A percentile compares a stretch with the other conserved stretches of the same genome.
These are phyloP conservation scores for Cucurbita moschata DNA, from an alignment of 306 rosid genomes.

Conservation along the genomic window DNA sequence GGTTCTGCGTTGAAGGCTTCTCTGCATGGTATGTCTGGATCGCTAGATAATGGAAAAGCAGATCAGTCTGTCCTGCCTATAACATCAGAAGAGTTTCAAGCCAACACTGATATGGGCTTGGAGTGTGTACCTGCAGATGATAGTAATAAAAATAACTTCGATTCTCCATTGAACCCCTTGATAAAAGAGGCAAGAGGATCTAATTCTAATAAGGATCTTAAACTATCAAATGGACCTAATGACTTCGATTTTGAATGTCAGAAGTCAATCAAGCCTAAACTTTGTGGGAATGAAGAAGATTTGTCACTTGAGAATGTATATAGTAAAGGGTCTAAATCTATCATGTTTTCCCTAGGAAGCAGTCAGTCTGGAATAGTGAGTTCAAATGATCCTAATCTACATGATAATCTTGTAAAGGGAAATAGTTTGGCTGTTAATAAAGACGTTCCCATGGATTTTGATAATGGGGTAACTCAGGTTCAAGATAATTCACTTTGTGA, in stretches of 20 bases:
- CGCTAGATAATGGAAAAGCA: slow-evolving; percentile 18
- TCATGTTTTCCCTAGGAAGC: slow-evolving; percentile 17
- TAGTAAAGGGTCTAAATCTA: slow-evolving; percentile 19
- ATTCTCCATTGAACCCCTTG: slow-evolving; percentile 16
- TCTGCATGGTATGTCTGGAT: slow-evolving; percentile 11
- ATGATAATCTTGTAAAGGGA: slow-evolving; percentile 16
- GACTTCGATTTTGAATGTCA: slow-evolving; percentile 18
- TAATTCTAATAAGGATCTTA: slow-evolving; percentile 7
- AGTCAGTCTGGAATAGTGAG: slow-evolving; percentile 16
- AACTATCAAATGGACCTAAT: slow-evolving; percentile 13
- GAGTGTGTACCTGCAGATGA: slow-evolving; percentile 18
- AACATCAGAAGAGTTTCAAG: slow-evolving; percentile 23
- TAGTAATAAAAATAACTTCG: slow-evolving; percentile 21
- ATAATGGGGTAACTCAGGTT: slow-evolving; percentile 13
- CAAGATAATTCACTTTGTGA: slow-evolving; percentile 21
- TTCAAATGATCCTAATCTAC: slow-evolving; percentile 16
- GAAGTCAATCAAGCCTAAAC: slow-evolving; percentile 21
- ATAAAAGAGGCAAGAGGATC: slow-evolving; percentile 9
- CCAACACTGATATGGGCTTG: slow-evolving; percentile 18
- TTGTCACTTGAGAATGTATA: slow-evolving; percentile 17
- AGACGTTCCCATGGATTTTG: slow-evolving; percentile 16
- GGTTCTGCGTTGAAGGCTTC: slow-evolving; percentile 8
- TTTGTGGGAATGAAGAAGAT: slow-evolving; percentile 19
- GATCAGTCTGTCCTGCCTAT: slow-evolving; percentile 13
- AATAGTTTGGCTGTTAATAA: slow-evolving; percentile 11